Percentiles rank a stretch among this genome's conserved stretches.
phyloP scores from a whole-genome alignment of 345 rosid species.

The Syzygium aromaticum region DNA sequence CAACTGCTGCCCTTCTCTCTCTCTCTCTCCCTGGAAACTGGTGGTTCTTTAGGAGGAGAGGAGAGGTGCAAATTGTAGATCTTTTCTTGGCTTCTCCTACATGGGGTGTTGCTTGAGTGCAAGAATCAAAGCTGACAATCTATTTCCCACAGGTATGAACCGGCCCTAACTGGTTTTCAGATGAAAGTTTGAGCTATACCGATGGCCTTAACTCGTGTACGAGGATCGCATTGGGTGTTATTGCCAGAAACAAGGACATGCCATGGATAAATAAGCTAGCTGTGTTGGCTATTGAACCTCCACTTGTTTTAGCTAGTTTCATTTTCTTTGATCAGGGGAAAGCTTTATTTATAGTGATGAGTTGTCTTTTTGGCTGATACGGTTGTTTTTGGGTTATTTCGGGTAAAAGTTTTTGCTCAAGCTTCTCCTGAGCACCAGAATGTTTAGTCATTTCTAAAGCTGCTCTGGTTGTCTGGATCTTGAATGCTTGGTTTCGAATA shows the following conservation, averaged over 20 bases:
- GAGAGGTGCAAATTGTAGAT: not conserved
- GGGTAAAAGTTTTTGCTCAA: not conserved
- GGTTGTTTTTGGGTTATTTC: not conserved
- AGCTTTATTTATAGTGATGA: not conserved
- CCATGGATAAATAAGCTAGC: not conserved
- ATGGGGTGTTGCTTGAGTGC: not conserved
- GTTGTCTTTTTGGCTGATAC: not conserved
- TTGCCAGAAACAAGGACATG: not conserved
- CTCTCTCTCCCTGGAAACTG: not conserved
- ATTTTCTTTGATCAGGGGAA: not conserved
- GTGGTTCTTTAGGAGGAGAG: not conserved
- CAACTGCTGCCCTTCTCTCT: not conserved
- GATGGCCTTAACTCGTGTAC: not conserved
- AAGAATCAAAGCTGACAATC: constrained; percentile 31
- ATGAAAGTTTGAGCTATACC: not conserved
- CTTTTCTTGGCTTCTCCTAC: not conserved
- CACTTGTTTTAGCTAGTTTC: not conserved
- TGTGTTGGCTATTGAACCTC: not conserved
- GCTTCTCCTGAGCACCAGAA: not conserved
- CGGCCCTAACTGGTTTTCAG: not conserved
- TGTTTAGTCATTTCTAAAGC: not conserved
- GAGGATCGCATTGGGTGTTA: not conserved
- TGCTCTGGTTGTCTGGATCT: not conserved
- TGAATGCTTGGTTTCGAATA: not conserved
- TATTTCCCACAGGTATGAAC: constrained; percentile 24